Evolutionary conservation across 495 filamentous ascomycete species (phyloP).

Genomic region (Corynascus novoguineensis): DNA sequence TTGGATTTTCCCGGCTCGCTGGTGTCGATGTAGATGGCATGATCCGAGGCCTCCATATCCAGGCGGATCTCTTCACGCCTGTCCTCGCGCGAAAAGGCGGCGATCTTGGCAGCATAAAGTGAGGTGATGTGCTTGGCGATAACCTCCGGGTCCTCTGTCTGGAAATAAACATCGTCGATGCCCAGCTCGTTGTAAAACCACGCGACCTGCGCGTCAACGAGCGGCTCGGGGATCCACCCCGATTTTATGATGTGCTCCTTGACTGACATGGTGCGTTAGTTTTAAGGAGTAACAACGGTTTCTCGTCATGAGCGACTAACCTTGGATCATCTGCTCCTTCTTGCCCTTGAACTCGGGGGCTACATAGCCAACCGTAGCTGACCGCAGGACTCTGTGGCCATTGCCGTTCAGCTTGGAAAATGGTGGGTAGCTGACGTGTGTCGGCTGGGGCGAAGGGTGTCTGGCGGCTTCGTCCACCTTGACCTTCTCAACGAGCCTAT

Average conservation of each 20-base stretch:
- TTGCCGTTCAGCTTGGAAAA: conserved; percentile 52
- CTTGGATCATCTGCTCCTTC: conserved; percentile 83
- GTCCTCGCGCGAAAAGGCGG: conserved; percentile 88
- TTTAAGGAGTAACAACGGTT: not conserved
- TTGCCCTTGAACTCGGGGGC: conserved; percentile 95
- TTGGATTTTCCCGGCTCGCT: conserved; percentile 77
- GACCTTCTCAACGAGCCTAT: conserved; percentile 32
- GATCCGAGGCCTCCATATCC: conserved; percentile 90
- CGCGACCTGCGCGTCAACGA: conserved; percentile 75
- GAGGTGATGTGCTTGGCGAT: conserved; percentile 93
- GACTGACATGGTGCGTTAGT: conserved; percentile 33
- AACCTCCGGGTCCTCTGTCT: conserved; percentile 78
- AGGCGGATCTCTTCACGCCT: conserved; percentile 88
- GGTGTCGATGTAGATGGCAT: conserved; percentile 98
- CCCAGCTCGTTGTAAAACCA: conserved; percentile 98
- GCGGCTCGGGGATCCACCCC: conserved; percentile 78
- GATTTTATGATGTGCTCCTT: conserved; percentile 37
- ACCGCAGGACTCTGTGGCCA: conserved; percentile 64
- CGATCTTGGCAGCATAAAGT: conserved; percentile 94
- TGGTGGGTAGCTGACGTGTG: conserved; percentile 74
- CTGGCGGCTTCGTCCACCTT: conserved; percentile 28
- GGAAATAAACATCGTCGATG: conserved; percentile 99
- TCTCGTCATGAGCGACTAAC: conserved; percentile 42
- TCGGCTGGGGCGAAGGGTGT: conserved; percentile 84
- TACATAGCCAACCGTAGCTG: conserved; percentile 91